These are phyloP conservation scores for Halophytophthora polymorphica DNA, from an alignment of 352 stramenopile species.

Conservation along the genomic window DNA sequence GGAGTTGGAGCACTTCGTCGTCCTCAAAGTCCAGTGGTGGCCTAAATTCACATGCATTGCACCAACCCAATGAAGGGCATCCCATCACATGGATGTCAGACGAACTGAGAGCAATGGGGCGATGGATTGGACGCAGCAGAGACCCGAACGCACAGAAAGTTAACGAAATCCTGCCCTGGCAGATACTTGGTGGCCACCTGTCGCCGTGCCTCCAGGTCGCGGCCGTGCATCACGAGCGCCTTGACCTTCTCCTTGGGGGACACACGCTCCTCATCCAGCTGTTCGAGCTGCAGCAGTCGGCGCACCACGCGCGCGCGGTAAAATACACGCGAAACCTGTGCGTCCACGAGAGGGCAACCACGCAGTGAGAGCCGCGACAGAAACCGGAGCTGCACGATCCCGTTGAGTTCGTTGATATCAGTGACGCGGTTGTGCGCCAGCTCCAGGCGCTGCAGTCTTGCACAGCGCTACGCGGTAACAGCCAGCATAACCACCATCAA, in stretches of 20 bases:
- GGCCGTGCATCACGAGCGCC: conserved; percentile 68
- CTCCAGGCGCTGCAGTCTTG: conserved; percentile 50
- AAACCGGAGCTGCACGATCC: conserved; percentile 37
- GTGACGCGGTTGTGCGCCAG: conserved; percentile 44
- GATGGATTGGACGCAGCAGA: conserved; percentile 2
- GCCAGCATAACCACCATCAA: background rate
- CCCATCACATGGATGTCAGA: background rate
- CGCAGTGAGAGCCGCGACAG: conserved; percentile 43
- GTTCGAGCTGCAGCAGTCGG: conserved; percentile 50
- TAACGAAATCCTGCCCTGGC: conserved; percentile 48
- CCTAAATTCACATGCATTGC: conserved; percentile 18
- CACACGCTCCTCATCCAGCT: conserved; percentile 50
- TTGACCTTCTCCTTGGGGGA: conserved; percentile 77
- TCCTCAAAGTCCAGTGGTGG: conserved; percentile 53
- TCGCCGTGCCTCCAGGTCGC: conserved; percentile 53
- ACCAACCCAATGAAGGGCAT: conserved; percentile 14
- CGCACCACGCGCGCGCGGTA: conserved; percentile 65
- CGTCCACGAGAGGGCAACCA: conserved; percentile 38
- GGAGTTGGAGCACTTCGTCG: conserved; percentile 32
- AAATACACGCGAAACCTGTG: conserved; percentile 35
- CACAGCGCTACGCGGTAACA: conserved; percentile 32
- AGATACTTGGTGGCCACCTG: conserved; percentile 56
- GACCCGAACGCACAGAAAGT: conserved; percentile 53
- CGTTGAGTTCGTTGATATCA: conserved; percentile 65
- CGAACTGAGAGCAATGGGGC: too few relatives aligned